Percentiles rank a stretch among this genome's conserved stretches.
These are phyloP conservation scores for Aspergillus caelatus DNA, from an alignment of 2,329 filamentous ascomycete species.

Conservation along the genomic window DNA sequence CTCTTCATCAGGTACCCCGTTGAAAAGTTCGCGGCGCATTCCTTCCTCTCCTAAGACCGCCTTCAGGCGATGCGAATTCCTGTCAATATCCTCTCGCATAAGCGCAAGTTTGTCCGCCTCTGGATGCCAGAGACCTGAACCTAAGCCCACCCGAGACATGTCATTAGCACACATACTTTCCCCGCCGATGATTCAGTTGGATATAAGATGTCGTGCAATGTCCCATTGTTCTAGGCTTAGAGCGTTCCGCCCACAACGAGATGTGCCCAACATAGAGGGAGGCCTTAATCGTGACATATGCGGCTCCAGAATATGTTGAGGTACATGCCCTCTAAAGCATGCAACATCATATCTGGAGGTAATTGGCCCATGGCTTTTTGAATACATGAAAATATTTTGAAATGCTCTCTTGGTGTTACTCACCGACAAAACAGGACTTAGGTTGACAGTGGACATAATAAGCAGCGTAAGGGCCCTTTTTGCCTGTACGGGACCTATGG, in stretches of 20 bases:
- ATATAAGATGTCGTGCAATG: neutral
- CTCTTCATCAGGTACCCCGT: constrained; percentile 56
- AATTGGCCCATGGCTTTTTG: neutral
- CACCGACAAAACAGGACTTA: constrained; percentile 69
- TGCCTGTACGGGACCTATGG: constrained; percentile 73
- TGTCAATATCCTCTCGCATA: constrained; percentile 75
- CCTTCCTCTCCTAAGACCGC: constrained; percentile 62
- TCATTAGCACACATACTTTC: constrained; percentile 12
- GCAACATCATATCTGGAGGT: neutral
- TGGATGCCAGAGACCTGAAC: constrained; percentile 81
- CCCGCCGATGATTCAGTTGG: neutral
- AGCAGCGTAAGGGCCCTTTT: constrained; percentile 83
- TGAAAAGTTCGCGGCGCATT: constrained; percentile 68
- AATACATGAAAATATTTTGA: neutral
- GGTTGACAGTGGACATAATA: constrained; percentile 88
- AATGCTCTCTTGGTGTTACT: constrained; percentile 34
- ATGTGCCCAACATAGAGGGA: neutral
- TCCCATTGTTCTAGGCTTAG: neutral
- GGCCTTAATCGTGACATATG: neutral
- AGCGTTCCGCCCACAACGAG: neutral
- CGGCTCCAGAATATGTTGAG: neutral
- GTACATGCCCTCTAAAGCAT: neutral
- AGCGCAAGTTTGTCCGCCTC: constrained; percentile 66
- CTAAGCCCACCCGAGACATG: constrained; percentile 40
- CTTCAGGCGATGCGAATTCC: constrained; percentile 70